Evolutionary conservation across 768 basidiomycete species (phyloP).

Genomic region (Suillus hirtellus): DNA sequence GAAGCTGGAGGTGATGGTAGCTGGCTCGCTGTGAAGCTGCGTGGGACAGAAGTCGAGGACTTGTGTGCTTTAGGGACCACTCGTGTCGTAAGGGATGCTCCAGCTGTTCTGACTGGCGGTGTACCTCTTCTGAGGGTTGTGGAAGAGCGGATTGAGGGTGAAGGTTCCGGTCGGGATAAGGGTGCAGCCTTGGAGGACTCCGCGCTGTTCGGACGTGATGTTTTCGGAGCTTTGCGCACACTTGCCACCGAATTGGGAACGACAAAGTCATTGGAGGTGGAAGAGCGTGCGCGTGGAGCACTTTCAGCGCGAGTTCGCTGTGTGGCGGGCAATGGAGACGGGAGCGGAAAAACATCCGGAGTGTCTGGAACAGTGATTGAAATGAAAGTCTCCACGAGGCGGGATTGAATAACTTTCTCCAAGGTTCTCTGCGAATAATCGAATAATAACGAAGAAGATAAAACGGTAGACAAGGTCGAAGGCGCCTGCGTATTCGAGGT

Average conservation of each 20-base stretch:
- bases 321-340: conserved; percentile 30
- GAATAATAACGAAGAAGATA: conserved; percentile 40
- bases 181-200: conserved; percentile 22
- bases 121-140: conserved; percentile 20
- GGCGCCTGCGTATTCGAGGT: not conserved
- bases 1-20: conserved; percentile 23
- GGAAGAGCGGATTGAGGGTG: conserved; percentile 16
- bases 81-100: conserved; percentile 17
- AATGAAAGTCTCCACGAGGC: conserved; percentile 78
- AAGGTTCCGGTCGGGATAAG: conserved; percentile 8
- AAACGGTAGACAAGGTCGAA: conserved; percentile 14
- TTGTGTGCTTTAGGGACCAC: conserved; percentile 22
- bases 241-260: conserved; percentile 10
- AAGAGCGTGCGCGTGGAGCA: conserved; percentile 20
- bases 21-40: conserved; percentile 27
- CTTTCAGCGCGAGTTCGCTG: conserved; percentile 29
- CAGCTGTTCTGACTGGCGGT: conserved; percentile 17
- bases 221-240: conserved; percentile 18
- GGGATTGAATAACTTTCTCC: conserved; percentile 69
- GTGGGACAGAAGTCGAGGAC: conserved; percentile 25
- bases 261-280: not conserved
- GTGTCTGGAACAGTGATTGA: conserved; percentile 47
- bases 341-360: conserved; percentile 9
- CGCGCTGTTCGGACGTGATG: conserved; percentile 18
- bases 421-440: conserved; percentile 69